Evolutionary conservation across 345 rosid species (phyloP).

Genomic region (Rhizophora mangle): DNA sequence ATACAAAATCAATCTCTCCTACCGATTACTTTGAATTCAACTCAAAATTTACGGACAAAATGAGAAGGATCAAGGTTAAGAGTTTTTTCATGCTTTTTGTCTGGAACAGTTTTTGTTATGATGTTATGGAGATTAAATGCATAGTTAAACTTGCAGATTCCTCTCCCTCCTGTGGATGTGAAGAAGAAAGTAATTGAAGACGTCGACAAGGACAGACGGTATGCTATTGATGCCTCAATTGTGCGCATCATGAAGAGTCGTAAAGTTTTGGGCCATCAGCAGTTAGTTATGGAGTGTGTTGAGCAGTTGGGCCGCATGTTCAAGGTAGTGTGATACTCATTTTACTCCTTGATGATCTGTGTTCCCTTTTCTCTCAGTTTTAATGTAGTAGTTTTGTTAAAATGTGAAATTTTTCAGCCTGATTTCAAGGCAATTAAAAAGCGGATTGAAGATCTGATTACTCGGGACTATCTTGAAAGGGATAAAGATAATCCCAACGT

Average conservation of each 20-base stretch:
- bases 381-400: neutral
- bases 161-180: conserved; percentile 38
- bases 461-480: conserved; percentile 36
- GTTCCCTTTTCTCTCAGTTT: conserved; percentile 3
- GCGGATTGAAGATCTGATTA: conserved; percentile 41
- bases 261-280: conserved; percentile 42
- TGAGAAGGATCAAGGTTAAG: conserved; percentile 43
- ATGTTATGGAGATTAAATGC: neutral
- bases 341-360: neutral
- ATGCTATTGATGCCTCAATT: conserved; percentile 42
- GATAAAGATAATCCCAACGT: conserved; percentile 33
- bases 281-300: conserved; percentile 38
- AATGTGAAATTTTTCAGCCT: conserved; percentile 32
- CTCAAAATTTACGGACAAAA: conserved; percentile 35
- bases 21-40: conserved; percentile 43
- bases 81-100: neutral
- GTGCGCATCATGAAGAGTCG: conserved; percentile 53
- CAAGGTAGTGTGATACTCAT: conserved; percentile 20
- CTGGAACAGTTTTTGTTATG: neutral
- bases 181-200: conserved; percentile 40
- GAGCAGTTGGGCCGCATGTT: conserved; percentile 37
- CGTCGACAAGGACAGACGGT: conserved; percentile 37
- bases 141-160: conserved; percentile 29
- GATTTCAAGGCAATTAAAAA: conserved; percentile 43
- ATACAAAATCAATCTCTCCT: conserved; percentile 28